A percentile compares a stretch with the other conserved stretches of the same genome.
These are phyloP conservation scores for Backusella morwellensis DNA, from an alignment of 192 early-diverging fungal species.

Conservation along the genomic window DNA sequence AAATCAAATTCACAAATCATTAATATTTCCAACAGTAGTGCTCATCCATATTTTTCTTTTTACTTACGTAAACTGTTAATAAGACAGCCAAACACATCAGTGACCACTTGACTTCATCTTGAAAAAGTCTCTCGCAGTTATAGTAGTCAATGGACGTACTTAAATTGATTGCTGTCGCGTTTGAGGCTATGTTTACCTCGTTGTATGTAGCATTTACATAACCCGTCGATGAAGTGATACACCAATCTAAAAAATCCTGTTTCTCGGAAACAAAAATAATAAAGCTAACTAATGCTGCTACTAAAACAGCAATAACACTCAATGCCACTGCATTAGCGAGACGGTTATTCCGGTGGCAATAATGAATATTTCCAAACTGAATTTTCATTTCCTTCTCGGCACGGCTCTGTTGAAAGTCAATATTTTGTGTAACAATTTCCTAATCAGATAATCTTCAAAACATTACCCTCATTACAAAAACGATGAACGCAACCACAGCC, in stretches of 20 bases:
- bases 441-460: not conserved
- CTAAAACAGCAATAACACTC: not conserved
- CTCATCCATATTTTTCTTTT: not conserved
- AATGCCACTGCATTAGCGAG: not conserved
- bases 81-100: not conserved
- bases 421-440: not conserved
- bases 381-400: not conserved
- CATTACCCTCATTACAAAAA: not conserved
- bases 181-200: not conserved
- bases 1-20: not conserved
- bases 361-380: not conserved
- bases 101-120: slow-evolving; percentile 18
- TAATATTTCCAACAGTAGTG: no score
- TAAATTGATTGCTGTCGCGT: not conserved
- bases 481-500: not conserved
- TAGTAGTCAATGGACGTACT: not conserved
- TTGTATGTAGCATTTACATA: not conserved
- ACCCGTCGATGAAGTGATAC: not conserved
- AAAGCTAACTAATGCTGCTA: slow-evolving; percentile 5
- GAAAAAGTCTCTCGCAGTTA: slow-evolving; percentile 15
- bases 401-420: not conserved
- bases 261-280: slow-evolving; percentile 10
- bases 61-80: slow-evolving; percentile 14
- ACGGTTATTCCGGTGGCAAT: not conserved
- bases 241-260: slow-evolving; percentile 3